These are phyloP conservation scores for Piedraia hortae DNA, from an alignment of 2,329 filamentous ascomycete genomes.

Conservation along the genomic window DNA sequence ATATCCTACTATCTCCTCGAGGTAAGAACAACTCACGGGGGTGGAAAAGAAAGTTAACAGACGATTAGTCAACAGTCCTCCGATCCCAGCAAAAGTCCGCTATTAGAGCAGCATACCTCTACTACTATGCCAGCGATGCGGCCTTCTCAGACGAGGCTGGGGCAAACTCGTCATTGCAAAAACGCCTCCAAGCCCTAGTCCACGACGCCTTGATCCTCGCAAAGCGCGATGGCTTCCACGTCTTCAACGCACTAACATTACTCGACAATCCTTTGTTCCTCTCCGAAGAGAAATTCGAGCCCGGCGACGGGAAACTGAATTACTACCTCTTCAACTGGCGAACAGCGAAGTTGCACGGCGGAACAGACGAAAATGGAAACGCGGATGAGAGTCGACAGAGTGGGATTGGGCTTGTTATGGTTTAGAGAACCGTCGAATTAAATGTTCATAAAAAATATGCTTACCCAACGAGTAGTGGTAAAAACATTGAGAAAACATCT, in stretches of 20 bases:
- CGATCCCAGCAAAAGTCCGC: constrained; percentile 41
- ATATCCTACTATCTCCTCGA: constrained; percentile 92
- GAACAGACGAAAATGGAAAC: constrained; percentile 52
- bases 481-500: too few species aligned
- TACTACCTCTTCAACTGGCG: constrained; percentile 98
- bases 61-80: constrained; percentile 51
- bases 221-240: constrained; percentile 65
- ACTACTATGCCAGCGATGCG: constrained; percentile 77
- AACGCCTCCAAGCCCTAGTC: constrained; percentile 54
- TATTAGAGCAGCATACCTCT: constrained; percentile 78
- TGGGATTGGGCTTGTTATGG: constrained; percentile 73
- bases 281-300: constrained; percentile 78
- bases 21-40: constrained; percentile 4
- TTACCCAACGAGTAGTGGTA: too few species aligned
- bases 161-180: constrained; percentile 30
- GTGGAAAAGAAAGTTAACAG: neutral
- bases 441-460: too few species aligned
- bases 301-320: constrained; percentile 79
- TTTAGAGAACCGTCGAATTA: too few species aligned
- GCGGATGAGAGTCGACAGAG: constrained; percentile 54
- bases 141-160: constrained; percentile 26
- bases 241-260: constrained; percentile 83
- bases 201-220: constrained; percentile 69
- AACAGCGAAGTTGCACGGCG: constrained; percentile 57
- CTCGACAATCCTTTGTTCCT: constrained; percentile 89